A percentile compares a stretch with the other conserved stretches of the same genome.
Evolutionary conservation across 495 filamentous ascomycete genomes (phyloP).

Genomic region (Neurospora sp.): DNA sequence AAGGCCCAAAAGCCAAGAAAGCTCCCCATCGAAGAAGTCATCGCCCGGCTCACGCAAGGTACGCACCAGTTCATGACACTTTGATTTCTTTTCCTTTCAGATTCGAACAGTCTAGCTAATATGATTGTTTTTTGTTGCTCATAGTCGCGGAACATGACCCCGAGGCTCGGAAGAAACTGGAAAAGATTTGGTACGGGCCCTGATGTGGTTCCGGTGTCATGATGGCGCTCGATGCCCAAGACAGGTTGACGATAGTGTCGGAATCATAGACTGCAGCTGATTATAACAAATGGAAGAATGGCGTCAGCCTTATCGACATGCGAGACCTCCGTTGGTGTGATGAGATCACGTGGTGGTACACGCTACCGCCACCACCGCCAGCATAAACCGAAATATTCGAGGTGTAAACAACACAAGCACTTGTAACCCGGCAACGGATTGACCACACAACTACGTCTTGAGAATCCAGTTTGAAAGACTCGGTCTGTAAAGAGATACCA

Average conservation of each 20-base stretch:
- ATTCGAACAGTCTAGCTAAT: neutral
- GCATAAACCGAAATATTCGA: neutral
- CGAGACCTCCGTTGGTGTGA: neutral
- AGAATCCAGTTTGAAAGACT: neutral
- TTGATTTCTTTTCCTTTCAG: neutral
- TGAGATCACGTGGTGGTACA: neutral
- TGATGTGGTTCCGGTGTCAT: neutral
- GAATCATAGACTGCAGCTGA: neutral
- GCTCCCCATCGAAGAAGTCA: neutral
- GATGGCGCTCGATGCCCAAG: neutral
- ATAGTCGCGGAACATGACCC: neutral
- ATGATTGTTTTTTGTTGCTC: neutral
- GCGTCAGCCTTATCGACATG: neutral
- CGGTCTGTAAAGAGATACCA: neutral
- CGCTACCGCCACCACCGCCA: neutral
- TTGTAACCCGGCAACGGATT: neutral
- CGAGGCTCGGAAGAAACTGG: neutral
- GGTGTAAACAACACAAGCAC: neutral
- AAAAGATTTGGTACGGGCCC: neutral
- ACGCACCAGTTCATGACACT: neutral
- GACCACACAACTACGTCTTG: neutral
- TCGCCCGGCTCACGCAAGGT: neutral
- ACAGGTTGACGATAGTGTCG: neutral
- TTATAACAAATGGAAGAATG: neutral
- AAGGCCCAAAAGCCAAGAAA: neutral